A percentile compares a stretch with the other conserved stretches of the same genome.
Evolutionary conservation across 192 early-diverging fungal species (phyloP).

Genomic region (Phlyctochytrium planicorne): DNA sequence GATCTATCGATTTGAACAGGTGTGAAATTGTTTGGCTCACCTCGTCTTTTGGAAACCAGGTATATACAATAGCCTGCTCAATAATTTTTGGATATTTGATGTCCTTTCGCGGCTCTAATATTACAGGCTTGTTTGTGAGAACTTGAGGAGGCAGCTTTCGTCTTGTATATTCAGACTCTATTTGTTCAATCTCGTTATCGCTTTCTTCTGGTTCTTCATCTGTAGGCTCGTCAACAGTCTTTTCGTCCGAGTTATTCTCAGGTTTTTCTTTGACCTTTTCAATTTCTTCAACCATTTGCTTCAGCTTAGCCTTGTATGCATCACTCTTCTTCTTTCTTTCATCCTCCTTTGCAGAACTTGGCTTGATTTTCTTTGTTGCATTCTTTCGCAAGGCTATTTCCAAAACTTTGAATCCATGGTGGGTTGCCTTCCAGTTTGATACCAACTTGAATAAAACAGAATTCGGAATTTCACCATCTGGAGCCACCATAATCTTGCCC

Average conservation of each 20-base stretch:
- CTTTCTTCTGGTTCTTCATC: not conserved
- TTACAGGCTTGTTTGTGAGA: conserved; percentile 9
- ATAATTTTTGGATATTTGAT: conserved; percentile 34
- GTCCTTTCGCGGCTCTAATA: conserved; percentile 14
- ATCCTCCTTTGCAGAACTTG: conserved; percentile 10
- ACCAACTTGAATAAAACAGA: conserved; percentile 32
- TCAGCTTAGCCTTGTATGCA: conserved; percentile 47
- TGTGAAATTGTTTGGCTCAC: conserved; percentile 15
- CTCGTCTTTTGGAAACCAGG: conserved; percentile 47
- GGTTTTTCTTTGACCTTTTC: conserved; percentile 23
- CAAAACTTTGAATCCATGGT: conserved; percentile 16
- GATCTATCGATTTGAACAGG: not conserved
- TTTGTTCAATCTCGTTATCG: conserved; percentile 32
- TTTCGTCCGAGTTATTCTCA: conserved; percentile 28
- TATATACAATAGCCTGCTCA: conserved; percentile 35
- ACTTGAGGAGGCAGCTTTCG: conserved; percentile 10
- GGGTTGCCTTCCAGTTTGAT: conserved; percentile 31
- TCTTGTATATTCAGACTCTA: not conserved
- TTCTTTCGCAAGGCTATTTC: conserved; percentile 13
- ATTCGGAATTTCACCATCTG: conserved; percentile 51
- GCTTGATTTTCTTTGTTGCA: conserved; percentile 7
- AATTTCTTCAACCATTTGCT: conserved; percentile 41
- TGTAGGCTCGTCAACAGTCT: conserved; percentile 13
- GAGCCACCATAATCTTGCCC: conserved; percentile 33
- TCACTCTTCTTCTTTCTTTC: conserved; percentile 32